A percentile compares a stretch with the other conserved stretches of the same genome.
Conservation (phyloP, 306 rosid genomes). For the apple (Malus domestica) region DNA sequence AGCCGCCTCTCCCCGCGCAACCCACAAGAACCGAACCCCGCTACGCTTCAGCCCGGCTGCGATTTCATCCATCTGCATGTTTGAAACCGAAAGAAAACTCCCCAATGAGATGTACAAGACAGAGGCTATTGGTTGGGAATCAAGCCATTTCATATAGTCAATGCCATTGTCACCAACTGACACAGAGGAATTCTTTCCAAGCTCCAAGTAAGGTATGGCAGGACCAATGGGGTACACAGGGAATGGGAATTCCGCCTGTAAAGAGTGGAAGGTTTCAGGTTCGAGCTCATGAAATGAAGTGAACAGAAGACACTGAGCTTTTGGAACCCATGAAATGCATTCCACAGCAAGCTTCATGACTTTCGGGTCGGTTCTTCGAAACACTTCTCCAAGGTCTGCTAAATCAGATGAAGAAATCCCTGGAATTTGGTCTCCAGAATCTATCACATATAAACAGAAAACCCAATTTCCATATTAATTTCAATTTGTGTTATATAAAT, state of each 20-base stretch:
- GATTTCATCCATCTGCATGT: conserved; percentile 42
- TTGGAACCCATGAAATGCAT: conserved; percentile 21
- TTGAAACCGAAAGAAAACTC: conserved; percentile 40
- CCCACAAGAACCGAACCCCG: conserved; percentile 34
- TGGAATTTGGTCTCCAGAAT: conserved; percentile 21
- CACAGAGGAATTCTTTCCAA: not conserved
- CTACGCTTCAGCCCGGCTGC: conserved; percentile 29
- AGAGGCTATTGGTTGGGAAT: conserved; percentile 42
- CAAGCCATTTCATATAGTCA: conserved; percentile 40
- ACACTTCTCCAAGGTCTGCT: conserved; percentile 24
- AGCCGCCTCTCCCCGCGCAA: conserved; percentile 34
- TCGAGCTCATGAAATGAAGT: conserved; percentile 48
- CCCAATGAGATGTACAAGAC: conserved; percentile 59
- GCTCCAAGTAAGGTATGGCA: conserved; percentile 35
- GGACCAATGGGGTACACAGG: conserved; percentile 50
- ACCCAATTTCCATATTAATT: not conserved
- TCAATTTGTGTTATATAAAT: not conserved
- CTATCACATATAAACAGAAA: not conserved
- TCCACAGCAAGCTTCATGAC: conserved; percentile 27
- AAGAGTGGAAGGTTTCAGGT: conserved; percentile 20
- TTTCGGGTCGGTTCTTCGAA: conserved; percentile 17
- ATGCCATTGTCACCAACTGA: conserved; percentile 2
- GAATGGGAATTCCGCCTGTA: conserved; percentile 27
- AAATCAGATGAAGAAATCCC: conserved; percentile 27
- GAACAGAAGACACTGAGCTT: conserved; percentile 35